phyloP scores from a whole-genome alignment of 106 monocot genomes.

The Phalaenopsis equestris region DNA sequence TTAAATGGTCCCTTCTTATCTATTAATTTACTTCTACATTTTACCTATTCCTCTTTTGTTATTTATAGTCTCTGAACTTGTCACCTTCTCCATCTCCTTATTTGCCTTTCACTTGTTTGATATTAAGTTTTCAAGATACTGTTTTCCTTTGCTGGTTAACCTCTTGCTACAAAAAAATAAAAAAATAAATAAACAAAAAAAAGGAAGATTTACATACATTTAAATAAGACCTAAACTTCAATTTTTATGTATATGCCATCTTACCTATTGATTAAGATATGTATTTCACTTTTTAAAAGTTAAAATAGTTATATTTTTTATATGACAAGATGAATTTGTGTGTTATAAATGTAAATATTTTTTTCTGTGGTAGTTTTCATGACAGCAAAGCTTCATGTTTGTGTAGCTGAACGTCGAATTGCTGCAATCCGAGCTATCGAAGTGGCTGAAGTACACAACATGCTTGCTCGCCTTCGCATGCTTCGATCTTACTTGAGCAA shows the following conservation, averaged over 20 bases:
- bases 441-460: constrained; percentile 44
- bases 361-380: not conserved
- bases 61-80: not conserved
- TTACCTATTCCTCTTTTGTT: not conserved
- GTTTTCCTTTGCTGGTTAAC: not conserved
- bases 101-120: not conserved
- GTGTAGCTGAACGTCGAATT: constrained; percentile 44
- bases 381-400: not conserved
- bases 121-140: not conserved
- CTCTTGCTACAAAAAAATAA: no score
- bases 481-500: constrained; percentile 48
- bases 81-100: not conserved
- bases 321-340: no score
- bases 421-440: constrained; percentile 57
- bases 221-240: no score
- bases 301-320: no score
- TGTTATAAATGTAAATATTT: no score
- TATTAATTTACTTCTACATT: not conserved
- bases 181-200: no score
- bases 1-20: not conserved
- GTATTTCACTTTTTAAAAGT: no score
- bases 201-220: no score
- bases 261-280: no score
- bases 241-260: no score
- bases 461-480: constrained; percentile 41